Evolutionary conservation across 306 rosid genomes (phyloP).

Genomic region (Ormosia emarginata): DNA sequence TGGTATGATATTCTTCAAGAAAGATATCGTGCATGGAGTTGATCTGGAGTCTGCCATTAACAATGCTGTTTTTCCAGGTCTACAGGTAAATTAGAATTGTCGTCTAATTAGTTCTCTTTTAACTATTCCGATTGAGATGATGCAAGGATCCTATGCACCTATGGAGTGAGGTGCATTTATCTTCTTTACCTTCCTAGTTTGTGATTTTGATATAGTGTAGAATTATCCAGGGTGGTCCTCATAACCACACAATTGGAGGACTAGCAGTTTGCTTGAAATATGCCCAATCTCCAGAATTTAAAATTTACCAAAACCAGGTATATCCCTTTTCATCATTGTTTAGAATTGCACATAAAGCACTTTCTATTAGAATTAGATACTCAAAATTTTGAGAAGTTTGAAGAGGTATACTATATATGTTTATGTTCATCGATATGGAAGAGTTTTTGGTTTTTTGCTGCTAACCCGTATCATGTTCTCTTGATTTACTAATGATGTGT

Average conservation of each 20-base stretch:
- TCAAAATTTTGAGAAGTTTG: slow-evolving; percentile 99
- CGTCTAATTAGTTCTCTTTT: slow-evolving; percentile 11
- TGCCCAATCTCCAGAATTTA: slow-evolving; percentile 74
- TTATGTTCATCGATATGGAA: slow-evolving; percentile 3
- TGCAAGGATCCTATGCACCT: neutral
- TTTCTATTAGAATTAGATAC: slow-evolving; percentile 81
- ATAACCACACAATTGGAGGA: slow-evolving; percentile 95
- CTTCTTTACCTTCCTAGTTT: slow-evolving; percentile 18
- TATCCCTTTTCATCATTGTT: slow-evolving; percentile 5
- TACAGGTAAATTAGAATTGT: slow-evolving; percentile 58
- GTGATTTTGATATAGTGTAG: neutral
- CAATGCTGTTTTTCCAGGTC: slow-evolving; percentile 92
- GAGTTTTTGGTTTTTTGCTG: slow-evolving; percentile 11
- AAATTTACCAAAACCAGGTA: slow-evolving; percentile 82
- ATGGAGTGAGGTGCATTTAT: neutral
- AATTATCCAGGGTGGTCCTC: slow-evolving; percentile 92
- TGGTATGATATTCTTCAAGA: slow-evolving; percentile 96
- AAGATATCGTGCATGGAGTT: slow-evolving; percentile 71
- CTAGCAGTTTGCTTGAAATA: slow-evolving; percentile 83
- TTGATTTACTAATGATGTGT: slow-evolving; percentile 24
- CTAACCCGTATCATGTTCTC: slow-evolving; percentile 23
- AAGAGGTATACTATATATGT: slow-evolving; percentile 59
- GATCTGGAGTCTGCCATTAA: slow-evolving; percentile 85
- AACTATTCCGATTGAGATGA: neutral
- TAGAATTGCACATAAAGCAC: neutral